These are phyloP conservation scores for Fragaria vesca DNA, from an alignment of 306 rosid genomes.

Conservation along the genomic window DNA sequence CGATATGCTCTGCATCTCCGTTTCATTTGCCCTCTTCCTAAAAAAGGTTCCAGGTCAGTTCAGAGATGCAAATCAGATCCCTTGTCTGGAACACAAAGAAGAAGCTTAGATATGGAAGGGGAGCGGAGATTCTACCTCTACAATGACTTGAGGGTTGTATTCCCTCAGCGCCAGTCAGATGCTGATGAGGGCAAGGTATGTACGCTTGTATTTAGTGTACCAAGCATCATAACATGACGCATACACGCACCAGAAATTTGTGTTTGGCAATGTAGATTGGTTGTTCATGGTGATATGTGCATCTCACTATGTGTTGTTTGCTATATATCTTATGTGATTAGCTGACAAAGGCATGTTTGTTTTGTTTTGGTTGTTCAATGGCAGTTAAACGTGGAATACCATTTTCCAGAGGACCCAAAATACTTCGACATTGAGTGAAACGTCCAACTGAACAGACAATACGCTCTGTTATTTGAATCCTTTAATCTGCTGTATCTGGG, in stretches of 20 bases:
- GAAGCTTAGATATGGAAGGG: slow-evolving; percentile 43
- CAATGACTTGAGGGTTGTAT: slow-evolving; percentile 88
- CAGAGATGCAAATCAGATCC: slow-evolving; percentile 49
- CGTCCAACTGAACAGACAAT: slow-evolving; percentile 16
- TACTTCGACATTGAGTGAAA: slow-evolving; percentile 81
- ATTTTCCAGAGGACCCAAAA: slow-evolving; percentile 95
- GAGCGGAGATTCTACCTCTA: slow-evolving; percentile 84
- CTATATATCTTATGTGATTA: too few species aligned
- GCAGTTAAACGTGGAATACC: slow-evolving; percentile 95
- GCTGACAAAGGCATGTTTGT: slow-evolving; percentile 18
- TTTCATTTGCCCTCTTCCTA: slow-evolving; percentile 71
- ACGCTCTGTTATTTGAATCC: slow-evolving; percentile 19
- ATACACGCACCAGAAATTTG: background rate
- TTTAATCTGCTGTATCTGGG: background rate
- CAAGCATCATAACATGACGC: background rate
- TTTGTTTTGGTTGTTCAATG: slow-evolving; percentile 30
- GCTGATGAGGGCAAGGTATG: slow-evolving; percentile 99
- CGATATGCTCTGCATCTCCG: slow-evolving; percentile 98
- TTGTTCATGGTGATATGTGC: background rate
- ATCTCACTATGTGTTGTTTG: background rate
- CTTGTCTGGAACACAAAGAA: slow-evolving; percentile 43
- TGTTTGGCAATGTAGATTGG: background rate
- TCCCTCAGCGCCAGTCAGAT: slow-evolving; percentile 96
- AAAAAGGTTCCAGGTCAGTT: slow-evolving; percentile 47
- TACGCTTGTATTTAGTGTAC: background rate